Percentiles rank a stretch among this genome's conserved stretches.
These are phyloP conservation scores for Gaillardinia entomophila DNA, from an alignment of 805 yeast species.

Conservation along the genomic window DNA sequence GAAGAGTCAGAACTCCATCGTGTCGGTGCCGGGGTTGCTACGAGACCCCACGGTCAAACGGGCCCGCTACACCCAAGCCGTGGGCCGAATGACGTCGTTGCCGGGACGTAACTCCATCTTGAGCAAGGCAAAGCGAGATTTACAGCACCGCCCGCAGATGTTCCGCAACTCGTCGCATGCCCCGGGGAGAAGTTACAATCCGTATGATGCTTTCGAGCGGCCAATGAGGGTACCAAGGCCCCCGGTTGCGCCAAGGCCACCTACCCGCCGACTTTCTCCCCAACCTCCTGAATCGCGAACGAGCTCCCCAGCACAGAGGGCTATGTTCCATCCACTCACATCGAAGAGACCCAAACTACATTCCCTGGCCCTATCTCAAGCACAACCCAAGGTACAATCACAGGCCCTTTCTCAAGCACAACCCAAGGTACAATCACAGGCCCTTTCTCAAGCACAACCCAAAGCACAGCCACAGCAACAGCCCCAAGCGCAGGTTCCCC, in stretches of 20 bases:
- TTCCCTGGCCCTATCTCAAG: no score
- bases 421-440: no score
- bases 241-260: not conserved
- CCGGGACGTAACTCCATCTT: conserved; percentile 19
- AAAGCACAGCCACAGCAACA: no score
- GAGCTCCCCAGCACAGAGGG: no score
- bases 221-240: not conserved
- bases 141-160: conserved; percentile 28
- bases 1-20: conserved; percentile 39
- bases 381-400: no score
- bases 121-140: conserved; percentile 29
- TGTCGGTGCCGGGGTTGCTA: conserved; percentile 18
- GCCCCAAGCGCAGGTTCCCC: no score
- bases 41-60: conserved; percentile 23
- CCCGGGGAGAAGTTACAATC: conserved; percentile 13
- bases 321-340: no score
- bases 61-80: conserved; percentile 1
- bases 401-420: no score
- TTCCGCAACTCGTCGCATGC: conserved; percentile 12
- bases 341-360: no score
- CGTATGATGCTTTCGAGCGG: conserved; percentile 16
- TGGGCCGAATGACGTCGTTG: conserved; percentile 8
- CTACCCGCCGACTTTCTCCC: no score
- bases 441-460: no score
- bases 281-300: no score